Evolutionary conservation across 73 alveolate species (phyloP), one percentile per base, ranked within the genome.

Genomic region (Tetrahymena malaccensis): DNA sequence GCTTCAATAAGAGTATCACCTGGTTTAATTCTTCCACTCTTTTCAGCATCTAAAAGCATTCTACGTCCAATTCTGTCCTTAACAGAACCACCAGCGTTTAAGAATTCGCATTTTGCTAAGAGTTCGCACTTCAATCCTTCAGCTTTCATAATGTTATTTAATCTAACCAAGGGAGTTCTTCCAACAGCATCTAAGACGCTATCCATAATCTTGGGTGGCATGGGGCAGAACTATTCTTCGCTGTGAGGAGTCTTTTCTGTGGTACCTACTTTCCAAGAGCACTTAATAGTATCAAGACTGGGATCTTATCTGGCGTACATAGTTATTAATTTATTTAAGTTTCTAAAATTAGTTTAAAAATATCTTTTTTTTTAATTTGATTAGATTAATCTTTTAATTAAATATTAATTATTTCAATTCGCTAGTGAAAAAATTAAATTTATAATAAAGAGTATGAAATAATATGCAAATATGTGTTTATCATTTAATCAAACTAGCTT

Each of bases 1-100:
- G 99, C 99, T 97, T 99, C 99, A 55, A 99, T 98, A 93, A 99
- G 97, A 50, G 97, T 99, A 96, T 98, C 99, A 35, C 99, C 99
- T 94, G 97, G 97, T 94, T 98, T 95, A 93, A 99, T 94, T 95
- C 96, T 96, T 33, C 99, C 99, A 40, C 96, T 95, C 85, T 97
- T 96, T 96, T 98, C 99, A 50, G 99, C 99, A 94, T 97, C 99
- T 56, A 97, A 94, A 6, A 99, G 98, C 99, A 99, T 99, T 97
- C 99, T 98, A 43, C 98, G 95, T 16, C 99, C 99, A 37, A 97
- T 98, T 97, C 99, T 98, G 95, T 99, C 99, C 96, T 99, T 99
- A 43, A 98, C 99, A 19, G 99, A 98, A 33, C 99, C 99, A 33
- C 99, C 99, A 40, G 99, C 99, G 96, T 99, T 99, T 58, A 98